Evolutionary conservation across 768 basidiomycete genomes (phyloP), one percentile per base, ranked within the genome.

Genomic region (Tylopilus rubrobrunneus): DNA sequence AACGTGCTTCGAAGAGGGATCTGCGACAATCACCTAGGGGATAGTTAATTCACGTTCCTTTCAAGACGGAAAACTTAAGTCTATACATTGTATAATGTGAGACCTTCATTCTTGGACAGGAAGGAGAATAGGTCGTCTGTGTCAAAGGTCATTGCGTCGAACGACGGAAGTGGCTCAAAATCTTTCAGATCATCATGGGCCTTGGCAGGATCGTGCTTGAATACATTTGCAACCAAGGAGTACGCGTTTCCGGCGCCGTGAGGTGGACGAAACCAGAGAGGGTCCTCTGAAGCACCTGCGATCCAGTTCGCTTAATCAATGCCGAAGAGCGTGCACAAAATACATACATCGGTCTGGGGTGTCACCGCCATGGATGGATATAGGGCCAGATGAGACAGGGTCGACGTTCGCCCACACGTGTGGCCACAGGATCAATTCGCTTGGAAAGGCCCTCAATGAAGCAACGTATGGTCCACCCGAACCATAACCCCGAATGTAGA

Each of bases 181-280:
- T 51, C 44, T 7, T 52, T 1, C 51, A 52, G n/a, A 17, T 21
- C 25, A 19, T 27, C 48, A n/a, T 33, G 4, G n/a, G 19, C 27
- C 9, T 48, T 37, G 7, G 21, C 39, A 2, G 31, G 19, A 14
- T 11, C 15, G n/a, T 31, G 27, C 19, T 55, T 39, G 12, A 56
- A 48, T 2, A 58, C 40, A 19, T 56, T 33, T 17, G 55, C 55
- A 17, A 58, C 43, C 55, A 58, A 49, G 14, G 57, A 51, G 33
- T 45, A 45, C 34, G 50, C n/a, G 7, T 42, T 44, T 40, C 55
- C 50, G 3, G 43, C 40, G 21, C 27, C 29, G 21, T 58, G 50
- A 2, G 55, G 37, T 25, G 57, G 57, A n/a, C 57, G 49, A 42
- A 58, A 57, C 21, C 27, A 42, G 6, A 58, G 6, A 33, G 34